Base-by-base conservation (phyloP, 345 rosid genomes). In the Bruguiera sexangula region DNA sequence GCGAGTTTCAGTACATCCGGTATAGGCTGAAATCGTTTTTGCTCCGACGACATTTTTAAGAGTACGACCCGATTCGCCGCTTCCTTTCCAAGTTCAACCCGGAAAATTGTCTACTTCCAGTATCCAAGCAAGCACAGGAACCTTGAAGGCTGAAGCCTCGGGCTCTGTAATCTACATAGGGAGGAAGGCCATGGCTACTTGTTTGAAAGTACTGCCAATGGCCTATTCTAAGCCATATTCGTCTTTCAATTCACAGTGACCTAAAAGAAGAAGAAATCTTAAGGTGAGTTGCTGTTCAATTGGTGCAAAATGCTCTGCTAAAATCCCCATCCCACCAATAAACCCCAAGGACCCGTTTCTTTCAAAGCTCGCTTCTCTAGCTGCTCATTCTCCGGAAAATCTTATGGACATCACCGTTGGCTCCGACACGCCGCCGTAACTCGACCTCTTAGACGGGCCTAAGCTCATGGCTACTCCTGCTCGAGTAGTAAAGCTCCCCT, bases 311-410 rank as follows among this genome's bases (percentile, higher is more conserved):
- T 64, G 67, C 63, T 68, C 94, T 2, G 82, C 91, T n/a, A 83
- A 81, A 72, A 82, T 89, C 71, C 92, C 89, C 27, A 79, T 83
- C 77, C 88, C 96, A 37, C 92, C 94, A 1, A 2, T 85, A 3
- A 85, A 93, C 85, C 93, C 96, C 29, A 86, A 86, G 19, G 98
- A 89, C 80, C 89, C 91, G 3, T 91, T 91, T 58, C 85, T 91
- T 7, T 72, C 85, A 15, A 85, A 71, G 48, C 85, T 91, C 43
- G 87, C 96, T 50, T 76, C 89, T 10, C 82, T 77, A 20, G 91
- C 96, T 6, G 83, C 87, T 30, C 76, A 65, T 27, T 85, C 96
- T 0, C 92, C 93, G 2, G 93, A 86, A 46, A 64, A 67, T 31
- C 75, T 89, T 61, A 70, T 83, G 19, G 84, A 79, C 48, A 82